Base-by-base conservation (phyloP, 164 flowering plant species). In the Tetracentron sinense region DNA sequence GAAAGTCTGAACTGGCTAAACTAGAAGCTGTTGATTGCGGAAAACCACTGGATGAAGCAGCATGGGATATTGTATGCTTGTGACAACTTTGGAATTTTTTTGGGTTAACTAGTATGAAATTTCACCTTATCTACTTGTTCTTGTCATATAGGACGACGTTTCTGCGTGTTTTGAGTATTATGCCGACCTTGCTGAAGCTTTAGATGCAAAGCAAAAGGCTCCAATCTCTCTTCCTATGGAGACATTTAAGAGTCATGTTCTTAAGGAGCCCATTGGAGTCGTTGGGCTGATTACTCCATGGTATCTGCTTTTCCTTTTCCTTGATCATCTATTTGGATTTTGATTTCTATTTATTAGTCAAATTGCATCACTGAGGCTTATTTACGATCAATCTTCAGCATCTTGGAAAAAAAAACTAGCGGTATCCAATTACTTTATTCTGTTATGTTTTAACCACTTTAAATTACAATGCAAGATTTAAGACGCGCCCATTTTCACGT, bases 241-340 rank as follows among this genome's bases (percentile, higher is more conserved):
- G 8, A 76, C 84, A 46, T 89, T 92, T 71, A 92, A 85, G 68
- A 54, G 82, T 70, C 78, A 90, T 70, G 78, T 83, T 71, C 78
- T 83, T 26, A 88, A 77, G 73, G 97, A 95, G 64, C 96, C 99
- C 8, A 66, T 95, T 66, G 97, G 99, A 2, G 94, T 95, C 31
- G 96, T 95, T 77, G 99, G 85, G 1, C 70, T 95, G 67, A 92
- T 95, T 63, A 89, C 99, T 54, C 97, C 99, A 52, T 95, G 99
- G 99, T 95, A 80, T 35, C 20, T 56, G 60, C 14, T 49, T 50
- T 56, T 61, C 26, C 50, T 54, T n/a, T 27, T 56, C 17, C 51
- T 61, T 61, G 17, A 21, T 19, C 51, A 7, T 10, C 4, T 21
- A 29, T 42, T 26, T 46, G 6, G 2, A 5, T 12, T 52, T 42